Evolutionary conservation across 306 rosid species (phyloP).

Genomic region (Prosopis cineraria): DNA sequence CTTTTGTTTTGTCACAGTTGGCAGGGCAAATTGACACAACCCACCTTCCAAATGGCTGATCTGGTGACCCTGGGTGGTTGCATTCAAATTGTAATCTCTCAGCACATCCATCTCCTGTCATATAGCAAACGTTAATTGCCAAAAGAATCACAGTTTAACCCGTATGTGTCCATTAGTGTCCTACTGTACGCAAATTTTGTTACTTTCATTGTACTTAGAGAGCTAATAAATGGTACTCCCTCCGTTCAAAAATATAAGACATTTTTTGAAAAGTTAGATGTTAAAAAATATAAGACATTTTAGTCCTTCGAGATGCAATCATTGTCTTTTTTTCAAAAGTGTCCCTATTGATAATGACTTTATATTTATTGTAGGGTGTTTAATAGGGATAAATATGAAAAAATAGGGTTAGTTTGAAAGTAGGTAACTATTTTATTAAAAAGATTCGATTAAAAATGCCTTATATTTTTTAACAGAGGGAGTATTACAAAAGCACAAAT

Average conservation of each 20-base stretch:
- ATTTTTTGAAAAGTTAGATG: no score
- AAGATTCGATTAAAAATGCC: no score
- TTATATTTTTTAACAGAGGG: no score
- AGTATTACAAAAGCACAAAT: conserved; percentile 9
- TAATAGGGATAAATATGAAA: no score
- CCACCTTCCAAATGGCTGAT: conserved; percentile 80
- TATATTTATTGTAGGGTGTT: no score
- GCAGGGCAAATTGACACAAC: conserved; percentile 92
- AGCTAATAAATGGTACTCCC: conserved; percentile 1
- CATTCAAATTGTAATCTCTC: conserved; percentile 68
- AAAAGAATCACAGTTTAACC: conserved; percentile 29
- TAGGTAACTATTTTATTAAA: no score
- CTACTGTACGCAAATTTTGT: background rate
- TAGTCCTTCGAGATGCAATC: no score
- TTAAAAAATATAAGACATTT: no score
- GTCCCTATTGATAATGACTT: no score
- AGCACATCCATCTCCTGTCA: conserved; percentile 81
- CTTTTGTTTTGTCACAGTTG: conserved; percentile 84
- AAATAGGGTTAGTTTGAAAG: no score
- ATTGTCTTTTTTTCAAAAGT: no score
- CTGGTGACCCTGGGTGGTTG: conserved; percentile 62
- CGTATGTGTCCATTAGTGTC: background rate
- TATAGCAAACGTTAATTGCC: conserved; percentile 15
- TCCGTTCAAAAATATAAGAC: no score
- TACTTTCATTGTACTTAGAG: background rate